phyloP scores from a whole-genome alignment of 257 asterid species.

The Solanum ossicruentum region DNA sequence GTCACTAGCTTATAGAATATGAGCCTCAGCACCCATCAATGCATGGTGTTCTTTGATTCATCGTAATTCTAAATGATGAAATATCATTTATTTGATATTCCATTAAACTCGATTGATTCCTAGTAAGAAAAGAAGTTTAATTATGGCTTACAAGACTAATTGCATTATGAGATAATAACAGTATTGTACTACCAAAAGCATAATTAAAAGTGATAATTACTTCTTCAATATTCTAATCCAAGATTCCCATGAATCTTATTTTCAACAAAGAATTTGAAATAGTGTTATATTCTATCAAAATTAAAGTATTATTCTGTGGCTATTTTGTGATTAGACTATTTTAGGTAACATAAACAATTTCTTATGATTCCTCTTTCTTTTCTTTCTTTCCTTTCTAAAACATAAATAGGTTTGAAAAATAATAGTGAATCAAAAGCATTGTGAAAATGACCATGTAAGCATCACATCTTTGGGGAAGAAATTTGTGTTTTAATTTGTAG shows the following conservation, averaged over 20 bases:
- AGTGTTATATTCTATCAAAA: not conserved
- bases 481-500: not conserved
- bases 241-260: not conserved
- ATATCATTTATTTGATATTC: not conserved
- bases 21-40: no score
- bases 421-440: not conserved
- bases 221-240: not conserved
- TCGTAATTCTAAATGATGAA: not conserved
- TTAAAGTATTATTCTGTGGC: not conserved
- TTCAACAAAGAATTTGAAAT: not conserved
- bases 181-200: not conserved
- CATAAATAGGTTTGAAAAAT: not conserved
- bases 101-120: not conserved
- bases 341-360: not conserved
- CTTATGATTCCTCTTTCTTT: not conserved
- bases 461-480: not conserved
- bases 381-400: not conserved
- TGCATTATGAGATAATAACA: not conserved
- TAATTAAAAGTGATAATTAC: not conserved
- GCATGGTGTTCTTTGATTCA: not conserved
- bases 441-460: not conserved
- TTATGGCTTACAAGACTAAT: not conserved
- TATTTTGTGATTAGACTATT: not conserved
- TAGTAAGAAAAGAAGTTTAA: not conserved
- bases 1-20: not conserved